phyloP scores from a whole-genome alignment of 768 basidiomycete species.

The Leccinellum luteum region DNA sequence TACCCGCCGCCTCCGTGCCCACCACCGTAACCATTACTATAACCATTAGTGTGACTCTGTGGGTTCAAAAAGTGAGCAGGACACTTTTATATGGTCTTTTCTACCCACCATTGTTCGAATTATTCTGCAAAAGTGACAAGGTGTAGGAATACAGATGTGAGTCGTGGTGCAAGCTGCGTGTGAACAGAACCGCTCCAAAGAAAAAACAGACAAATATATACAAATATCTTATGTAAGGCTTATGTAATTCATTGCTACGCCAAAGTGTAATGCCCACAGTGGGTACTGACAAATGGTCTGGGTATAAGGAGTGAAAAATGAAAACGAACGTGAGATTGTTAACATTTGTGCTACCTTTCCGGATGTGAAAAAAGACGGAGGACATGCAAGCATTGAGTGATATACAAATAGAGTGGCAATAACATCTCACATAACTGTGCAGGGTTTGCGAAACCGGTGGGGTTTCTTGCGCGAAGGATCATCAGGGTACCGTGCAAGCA shows the following conservation, averaged over 20 bases:
- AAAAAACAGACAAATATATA: constrained; percentile 18
- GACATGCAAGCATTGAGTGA: constrained; percentile 3
- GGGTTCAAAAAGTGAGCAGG: background rate
- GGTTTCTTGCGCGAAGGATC: constrained; percentile 35
- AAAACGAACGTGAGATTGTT: constrained; percentile 7
- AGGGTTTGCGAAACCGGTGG: constrained; percentile 27
- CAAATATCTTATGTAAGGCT: background rate
- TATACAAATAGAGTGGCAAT: constrained; percentile 5
- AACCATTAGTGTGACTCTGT: constrained; percentile 35
- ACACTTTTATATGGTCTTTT: background rate
- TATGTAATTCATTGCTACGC: constrained; percentile 2
- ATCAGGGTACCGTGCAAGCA: constrained; percentile 63
- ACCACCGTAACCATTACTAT: constrained; percentile 35
- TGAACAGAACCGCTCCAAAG: constrained; percentile 13
- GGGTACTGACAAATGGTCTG: background rate
- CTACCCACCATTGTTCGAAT: constrained; percentile 20
- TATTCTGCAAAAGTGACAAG: constrained; percentile 1
- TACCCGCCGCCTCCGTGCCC: constrained; percentile 27
- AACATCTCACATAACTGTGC: constrained; percentile 38
- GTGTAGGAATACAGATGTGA: constrained; percentile 1
- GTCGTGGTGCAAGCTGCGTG: constrained; percentile 23
- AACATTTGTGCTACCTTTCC: constrained; percentile 8
- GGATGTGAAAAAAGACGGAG: background rate
- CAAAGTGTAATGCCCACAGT: background rate
- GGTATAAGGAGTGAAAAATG: constrained; percentile 10